phyloP scores from a whole-genome alignment of 2,329 filamentous ascomycete genomes.

The Diatrype stigma region DNA sequence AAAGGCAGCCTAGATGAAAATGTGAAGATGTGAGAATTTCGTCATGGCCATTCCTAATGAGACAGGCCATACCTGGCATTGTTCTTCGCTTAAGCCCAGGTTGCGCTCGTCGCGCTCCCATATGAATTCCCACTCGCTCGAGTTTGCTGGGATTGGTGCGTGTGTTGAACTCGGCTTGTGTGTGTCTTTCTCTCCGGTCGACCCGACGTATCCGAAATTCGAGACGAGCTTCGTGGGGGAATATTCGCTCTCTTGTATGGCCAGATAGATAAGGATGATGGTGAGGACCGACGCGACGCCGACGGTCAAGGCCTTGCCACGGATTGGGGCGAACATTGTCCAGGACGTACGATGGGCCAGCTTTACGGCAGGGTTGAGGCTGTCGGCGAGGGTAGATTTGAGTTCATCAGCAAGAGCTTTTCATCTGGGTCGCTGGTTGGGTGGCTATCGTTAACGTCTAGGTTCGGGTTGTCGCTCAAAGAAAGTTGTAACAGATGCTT shows the following conservation, averaged over 20 bases:
- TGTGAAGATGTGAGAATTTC: not conserved
- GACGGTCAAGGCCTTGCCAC: not conserved
- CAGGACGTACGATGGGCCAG: not conserved
- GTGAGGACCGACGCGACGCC: not conserved
- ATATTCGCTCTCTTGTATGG: not conserved
- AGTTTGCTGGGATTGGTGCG: not conserved
- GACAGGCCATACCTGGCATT: constrained; percentile 12
- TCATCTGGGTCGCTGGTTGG: no score
- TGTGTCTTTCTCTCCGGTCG: not conserved
- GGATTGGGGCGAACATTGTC: not conserved
- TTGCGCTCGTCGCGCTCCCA: constrained; percentile 17
- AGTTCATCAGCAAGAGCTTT: no score
- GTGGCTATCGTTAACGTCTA: no score
- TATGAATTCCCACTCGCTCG: constrained; percentile 2
- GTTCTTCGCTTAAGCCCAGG: constrained; percentile 14
- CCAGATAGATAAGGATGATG: not conserved
- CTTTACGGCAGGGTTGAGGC: no score
- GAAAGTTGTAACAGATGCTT: no score
- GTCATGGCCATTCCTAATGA: not conserved
- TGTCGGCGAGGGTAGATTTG: no score
- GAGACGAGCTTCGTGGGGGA: not conserved
- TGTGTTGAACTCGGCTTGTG: not conserved
- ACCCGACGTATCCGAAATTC: not conserved
- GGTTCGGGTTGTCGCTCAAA: no score
- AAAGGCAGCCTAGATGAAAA: constrained; percentile 12